Evolutionary conservation across 148 eudicot species (phyloP).

Genomic region (Simmondsia chinensis): DNA sequence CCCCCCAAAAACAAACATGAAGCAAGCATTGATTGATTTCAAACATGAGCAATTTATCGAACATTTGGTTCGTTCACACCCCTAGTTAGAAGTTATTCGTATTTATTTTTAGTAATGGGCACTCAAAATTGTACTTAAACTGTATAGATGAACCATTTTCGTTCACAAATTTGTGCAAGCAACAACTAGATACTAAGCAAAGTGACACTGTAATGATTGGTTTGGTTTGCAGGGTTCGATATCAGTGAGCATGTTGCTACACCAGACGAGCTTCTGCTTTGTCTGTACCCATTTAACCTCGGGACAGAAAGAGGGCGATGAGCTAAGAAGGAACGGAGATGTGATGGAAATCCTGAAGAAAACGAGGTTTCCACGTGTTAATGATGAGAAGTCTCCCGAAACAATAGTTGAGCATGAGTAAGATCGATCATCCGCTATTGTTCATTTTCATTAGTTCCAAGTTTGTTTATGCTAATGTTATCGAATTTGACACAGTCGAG

Average conservation of each 20-base stretch:
- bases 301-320: conserved; percentile 95
- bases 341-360: conserved; percentile 85
- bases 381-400: conserved; percentile 80
- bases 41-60: too few species aligned
- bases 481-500: conserved; percentile 44
- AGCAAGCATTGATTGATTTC: too few species aligned
- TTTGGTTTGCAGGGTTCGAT: conserved; percentile 70
- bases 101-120: too few species aligned
- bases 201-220: conserved; percentile 4
- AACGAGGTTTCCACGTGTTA: conserved; percentile 84
- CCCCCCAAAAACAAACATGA: too few species aligned
- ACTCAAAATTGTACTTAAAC: too few species aligned
- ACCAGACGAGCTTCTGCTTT: conserved; percentile 94
- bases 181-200: background rate
- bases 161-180: too few species aligned
- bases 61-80: too few species aligned
- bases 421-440: conserved; percentile 11
- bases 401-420: conserved; percentile 96
- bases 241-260: conserved; percentile 85
- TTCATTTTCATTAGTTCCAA: too few species aligned
- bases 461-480: too few species aligned
- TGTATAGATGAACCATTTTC: too few species aligned
- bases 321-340: conserved; percentile 83
- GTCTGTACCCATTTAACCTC: conserved; percentile 93
- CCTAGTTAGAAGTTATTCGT: too few species aligned